phyloP scores from a whole-genome alignment of 2,329 filamentous ascomycete genomes.

The Cercospora beticola region DNA sequence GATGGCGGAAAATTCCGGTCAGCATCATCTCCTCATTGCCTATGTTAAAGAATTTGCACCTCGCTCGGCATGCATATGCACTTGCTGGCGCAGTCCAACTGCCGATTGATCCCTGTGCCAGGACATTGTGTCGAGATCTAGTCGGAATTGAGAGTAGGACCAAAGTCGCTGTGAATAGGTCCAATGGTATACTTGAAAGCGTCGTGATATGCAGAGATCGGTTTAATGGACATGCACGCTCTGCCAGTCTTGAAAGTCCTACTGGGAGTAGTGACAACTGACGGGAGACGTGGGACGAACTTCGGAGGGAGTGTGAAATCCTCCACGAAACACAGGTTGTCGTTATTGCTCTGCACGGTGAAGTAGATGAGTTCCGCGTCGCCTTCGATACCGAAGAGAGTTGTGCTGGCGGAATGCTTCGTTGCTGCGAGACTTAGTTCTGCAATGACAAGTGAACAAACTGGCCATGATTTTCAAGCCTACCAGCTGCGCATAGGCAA shows the following conservation, averaged over 20 bases:
- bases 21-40: not conserved
- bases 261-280: slow-evolving; percentile 22
- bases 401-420: not conserved
- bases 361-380: slow-evolving; percentile 31
- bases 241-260: slow-evolving; percentile 26
- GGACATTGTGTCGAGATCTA: slow-evolving; percentile 27
- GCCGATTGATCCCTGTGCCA: slow-evolving; percentile 5
- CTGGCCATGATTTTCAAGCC: not conserved
- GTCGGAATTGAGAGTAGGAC: slow-evolving; percentile 19
- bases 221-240: slow-evolving; percentile 29
- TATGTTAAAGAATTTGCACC: not conserved
- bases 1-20: slow-evolving; percentile 21
- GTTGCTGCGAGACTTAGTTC: not conserved
- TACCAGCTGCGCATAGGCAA: not conserved
- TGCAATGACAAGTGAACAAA: not conserved
- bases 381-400: slow-evolving; percentile 18
- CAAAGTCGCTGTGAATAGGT: slow-evolving; percentile 26
- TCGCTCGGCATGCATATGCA: slow-evolving; percentile 28
- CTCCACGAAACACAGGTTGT: slow-evolving; percentile 1
- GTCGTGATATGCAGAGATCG: slow-evolving; percentile 26
- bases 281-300: slow-evolving; percentile 4
- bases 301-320: not conserved
- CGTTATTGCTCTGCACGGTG: slow-evolving; percentile 19
- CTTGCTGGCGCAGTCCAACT: slow-evolving; percentile 28
- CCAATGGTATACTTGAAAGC: slow-evolving; percentile 22